A percentile compares a stretch with the other conserved stretches of the same genome.
Evolutionary conservation across 2,329 filamentous ascomycete genomes (phyloP).

Genomic region (Cladophialophora exuberans): DNA sequence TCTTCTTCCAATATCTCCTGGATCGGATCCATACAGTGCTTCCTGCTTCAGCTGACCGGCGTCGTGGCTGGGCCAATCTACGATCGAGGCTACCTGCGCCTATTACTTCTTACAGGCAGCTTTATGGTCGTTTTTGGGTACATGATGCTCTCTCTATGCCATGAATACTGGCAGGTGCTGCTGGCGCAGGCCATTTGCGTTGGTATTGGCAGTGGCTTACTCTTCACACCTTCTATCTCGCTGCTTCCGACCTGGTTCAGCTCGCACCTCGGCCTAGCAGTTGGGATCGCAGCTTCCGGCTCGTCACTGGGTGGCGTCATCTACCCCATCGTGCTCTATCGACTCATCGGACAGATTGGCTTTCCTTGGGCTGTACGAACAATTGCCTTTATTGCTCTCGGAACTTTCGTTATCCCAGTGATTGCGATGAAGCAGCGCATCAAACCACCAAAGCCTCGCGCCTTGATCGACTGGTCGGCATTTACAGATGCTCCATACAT

Average conservation of each 20-base stretch:
- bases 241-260: conserved; percentile 37
- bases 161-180: conserved; percentile 50
- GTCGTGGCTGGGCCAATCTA: conserved; percentile 46
- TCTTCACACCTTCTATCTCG: conserved; percentile 37
- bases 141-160: conserved; percentile 48
- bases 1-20: conserved; percentile 52
- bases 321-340: conserved; percentile 59
- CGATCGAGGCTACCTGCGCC: conserved; percentile 46
- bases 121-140: conserved; percentile 44
- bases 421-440: conserved; percentile 47
- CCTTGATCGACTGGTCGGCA: conserved; percentile 50
- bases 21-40: conserved; percentile 56
- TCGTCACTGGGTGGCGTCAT: conserved; percentile 47
- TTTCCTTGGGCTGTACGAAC: conserved; percentile 67
- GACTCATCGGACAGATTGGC: conserved; percentile 60
- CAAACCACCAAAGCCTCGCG: conserved; percentile 45
- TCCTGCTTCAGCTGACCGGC: conserved; percentile 49
- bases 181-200: conserved; percentile 52
- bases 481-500: conserved; percentile 52
- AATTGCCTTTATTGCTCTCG: conserved; percentile 64
- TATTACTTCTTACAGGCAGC: conserved; percentile 33
- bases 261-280: conserved; percentile 35
- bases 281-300: conserved; percentile 36
- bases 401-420: conserved; percentile 43
- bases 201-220: conserved; percentile 48